A percentile compares a stretch with the other conserved stretches of the same genome.
phyloP scores from a whole-genome alignment of 2,329 filamentous ascomycete species.

The Zasmidium citrigriseum region DNA sequence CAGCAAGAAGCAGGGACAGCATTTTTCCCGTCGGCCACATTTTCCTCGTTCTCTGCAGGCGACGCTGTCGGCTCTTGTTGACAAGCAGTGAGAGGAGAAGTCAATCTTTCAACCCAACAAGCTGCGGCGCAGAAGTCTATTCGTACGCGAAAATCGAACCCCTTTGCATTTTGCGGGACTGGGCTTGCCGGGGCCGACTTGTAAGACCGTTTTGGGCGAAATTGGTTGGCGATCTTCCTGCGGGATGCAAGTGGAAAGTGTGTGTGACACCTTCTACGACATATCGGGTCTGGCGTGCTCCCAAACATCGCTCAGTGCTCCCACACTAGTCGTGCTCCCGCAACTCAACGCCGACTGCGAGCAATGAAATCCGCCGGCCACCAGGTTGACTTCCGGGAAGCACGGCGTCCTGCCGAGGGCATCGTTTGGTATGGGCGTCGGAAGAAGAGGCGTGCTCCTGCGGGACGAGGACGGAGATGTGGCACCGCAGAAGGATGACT shows the following conservation, averaged over 20 bases:
- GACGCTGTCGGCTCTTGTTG: not conserved
- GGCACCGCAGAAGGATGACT: not conserved
- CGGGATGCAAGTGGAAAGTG: not conserved
- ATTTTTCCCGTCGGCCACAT: too few relatives aligned
- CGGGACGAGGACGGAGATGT: conserved; percentile 1
- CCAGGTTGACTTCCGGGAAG: not conserved
- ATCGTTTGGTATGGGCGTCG: not conserved
- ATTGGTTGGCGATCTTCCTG: not conserved
- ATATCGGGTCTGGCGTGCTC: not conserved
- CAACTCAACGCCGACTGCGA: not conserved
- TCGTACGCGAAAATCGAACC: not conserved
- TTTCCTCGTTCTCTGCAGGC: too few relatives aligned
- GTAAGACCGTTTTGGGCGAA: not conserved
- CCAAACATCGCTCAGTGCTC: not conserved
- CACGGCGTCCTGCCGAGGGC: not conserved
- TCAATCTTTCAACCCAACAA: too few relatives aligned
- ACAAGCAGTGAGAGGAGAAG: too few relatives aligned
- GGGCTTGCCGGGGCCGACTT: not conserved
- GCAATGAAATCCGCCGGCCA: not conserved
- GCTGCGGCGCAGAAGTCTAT: not conserved
- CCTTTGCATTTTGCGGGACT: not conserved
- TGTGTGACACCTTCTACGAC: not conserved
- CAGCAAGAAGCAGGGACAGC: not conserved
- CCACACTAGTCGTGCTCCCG: not conserved
- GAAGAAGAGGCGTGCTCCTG: conserved; percentile 1